Conservation (phyloP, 2,329 filamentous ascomycete species). For the Colletotrichum chlorophyti region DNA sequence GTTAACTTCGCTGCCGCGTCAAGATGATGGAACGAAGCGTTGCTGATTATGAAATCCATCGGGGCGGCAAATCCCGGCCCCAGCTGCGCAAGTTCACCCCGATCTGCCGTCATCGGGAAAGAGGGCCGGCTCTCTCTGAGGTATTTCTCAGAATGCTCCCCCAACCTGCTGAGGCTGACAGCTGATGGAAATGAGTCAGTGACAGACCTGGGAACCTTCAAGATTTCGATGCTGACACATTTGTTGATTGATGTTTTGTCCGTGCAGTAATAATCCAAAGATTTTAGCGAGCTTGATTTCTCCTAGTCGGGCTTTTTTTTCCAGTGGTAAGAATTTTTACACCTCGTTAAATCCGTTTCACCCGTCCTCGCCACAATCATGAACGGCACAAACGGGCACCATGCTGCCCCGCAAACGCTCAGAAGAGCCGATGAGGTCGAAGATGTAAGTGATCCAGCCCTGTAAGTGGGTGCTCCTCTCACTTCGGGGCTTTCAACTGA, state of each 20-base stretch:
- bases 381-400: conserved; percentile 24
- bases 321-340: conserved; percentile 4
- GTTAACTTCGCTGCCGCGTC: neutral
- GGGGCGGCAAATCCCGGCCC: conserved; percentile 3
- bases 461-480: neutral
- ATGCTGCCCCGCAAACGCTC: conserved; percentile 28
- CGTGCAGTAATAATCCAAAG: neutral
- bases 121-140: neutral
- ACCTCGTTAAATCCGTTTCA: neutral
- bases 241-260: too few species aligned
- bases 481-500: neutral
- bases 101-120: conserved; percentile 20
- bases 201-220: neutral
- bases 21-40: conserved; percentile 1
- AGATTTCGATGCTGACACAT: neutral
- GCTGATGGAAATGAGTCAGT: neutral
- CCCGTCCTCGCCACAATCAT: conserved; percentile 1
- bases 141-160: too few species aligned
- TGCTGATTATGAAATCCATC: conserved; percentile 17
- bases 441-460: conserved; percentile 45
- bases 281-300: neutral
- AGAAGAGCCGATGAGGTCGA: conserved; percentile 52
- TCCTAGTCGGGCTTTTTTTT: neutral
- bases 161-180: too few species aligned
- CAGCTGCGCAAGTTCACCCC: conserved; percentile 18